These are phyloP conservation scores for Malania oleifera DNA, from an alignment of 164 flowering plant genomes.

Conservation along the genomic window DNA sequence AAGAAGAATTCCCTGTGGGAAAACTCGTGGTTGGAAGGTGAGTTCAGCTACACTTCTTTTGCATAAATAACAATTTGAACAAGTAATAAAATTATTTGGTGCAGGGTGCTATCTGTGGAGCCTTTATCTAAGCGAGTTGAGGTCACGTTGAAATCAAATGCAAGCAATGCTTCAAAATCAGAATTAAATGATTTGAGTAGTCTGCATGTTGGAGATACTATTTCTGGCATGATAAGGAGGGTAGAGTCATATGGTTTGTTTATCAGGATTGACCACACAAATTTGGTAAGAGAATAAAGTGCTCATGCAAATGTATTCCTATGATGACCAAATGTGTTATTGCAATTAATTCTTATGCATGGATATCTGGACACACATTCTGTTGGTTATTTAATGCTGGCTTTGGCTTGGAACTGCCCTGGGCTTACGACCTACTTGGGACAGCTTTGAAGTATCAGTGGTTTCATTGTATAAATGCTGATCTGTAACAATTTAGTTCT, in stretches of 20 bases:
- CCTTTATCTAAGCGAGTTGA: constrained; percentile 80
- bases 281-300: constrained; percentile 42
- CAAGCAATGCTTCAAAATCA: constrained; percentile 26
- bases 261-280: constrained; percentile 60
- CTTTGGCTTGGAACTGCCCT: no score
- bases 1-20: constrained; percentile 76
- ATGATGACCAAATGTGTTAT: neutral
- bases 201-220: constrained; percentile 56
- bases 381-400: no score
- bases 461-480: no score
- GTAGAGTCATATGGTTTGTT: constrained; percentile 82
- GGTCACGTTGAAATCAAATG: constrained; percentile 51
- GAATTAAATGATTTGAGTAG: constrained; percentile 32
- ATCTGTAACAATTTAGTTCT: no score
- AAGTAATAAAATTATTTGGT: constrained; percentile 9
- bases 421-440: no score
- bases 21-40: constrained; percentile 79
- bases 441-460: no score
- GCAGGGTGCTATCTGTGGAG: constrained; percentile 85
- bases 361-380: no score
- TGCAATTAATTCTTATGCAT: neutral
- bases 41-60: constrained; percentile 8
- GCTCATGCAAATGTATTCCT: neutral
- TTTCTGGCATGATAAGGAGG: constrained; percentile 69
- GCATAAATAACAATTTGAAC: neutral